Percentiles rank a stretch among this genome's conserved stretches.
Evolutionary conservation across 2,329 filamentous ascomycete species (phyloP).

Genomic region (Phialophora chinensis): DNA sequence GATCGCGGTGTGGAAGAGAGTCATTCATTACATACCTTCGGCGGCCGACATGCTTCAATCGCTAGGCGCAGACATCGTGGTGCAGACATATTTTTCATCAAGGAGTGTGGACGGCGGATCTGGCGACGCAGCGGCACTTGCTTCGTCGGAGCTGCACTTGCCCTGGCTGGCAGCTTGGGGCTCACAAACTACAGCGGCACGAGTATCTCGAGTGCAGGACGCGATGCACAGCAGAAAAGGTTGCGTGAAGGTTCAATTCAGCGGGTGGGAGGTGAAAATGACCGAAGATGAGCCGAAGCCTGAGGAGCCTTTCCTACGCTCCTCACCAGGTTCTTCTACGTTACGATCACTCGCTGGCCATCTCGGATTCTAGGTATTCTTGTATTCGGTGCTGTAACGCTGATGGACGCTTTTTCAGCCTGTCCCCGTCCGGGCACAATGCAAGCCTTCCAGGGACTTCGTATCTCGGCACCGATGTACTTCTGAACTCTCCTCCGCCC

Average conservation of each 20-base stretch:
- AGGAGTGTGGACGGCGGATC: not conserved
- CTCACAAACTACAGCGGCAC: not conserved
- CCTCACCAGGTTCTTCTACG: not conserved
- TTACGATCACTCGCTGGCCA: not conserved
- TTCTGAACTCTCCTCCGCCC: no score
- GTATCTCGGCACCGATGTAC: not conserved
- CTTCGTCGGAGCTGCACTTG: not conserved
- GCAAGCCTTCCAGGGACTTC: not conserved
- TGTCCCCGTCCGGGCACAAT: not conserved
- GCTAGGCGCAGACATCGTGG: conserved; percentile 37
- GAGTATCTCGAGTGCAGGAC: not conserved
- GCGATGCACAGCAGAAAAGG: not conserved
- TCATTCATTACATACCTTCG: conserved; percentile 29
- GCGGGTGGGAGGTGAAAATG: not conserved
- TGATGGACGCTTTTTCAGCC: not conserved
- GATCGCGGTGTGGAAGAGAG: not conserved
- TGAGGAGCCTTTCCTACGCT: not conserved
- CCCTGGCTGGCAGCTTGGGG: not conserved
- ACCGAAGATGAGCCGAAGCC: not conserved
- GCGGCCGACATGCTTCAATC: conserved; percentile 36
- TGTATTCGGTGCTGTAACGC: not conserved
- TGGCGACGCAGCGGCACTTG: not conserved
- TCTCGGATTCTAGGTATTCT: not conserved
- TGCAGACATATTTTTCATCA: conserved; percentile 28
- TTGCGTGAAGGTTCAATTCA: not conserved